Conservation (phyloP, 805 yeast genomes). For the Zygotorulaspora sp. region DNA sequence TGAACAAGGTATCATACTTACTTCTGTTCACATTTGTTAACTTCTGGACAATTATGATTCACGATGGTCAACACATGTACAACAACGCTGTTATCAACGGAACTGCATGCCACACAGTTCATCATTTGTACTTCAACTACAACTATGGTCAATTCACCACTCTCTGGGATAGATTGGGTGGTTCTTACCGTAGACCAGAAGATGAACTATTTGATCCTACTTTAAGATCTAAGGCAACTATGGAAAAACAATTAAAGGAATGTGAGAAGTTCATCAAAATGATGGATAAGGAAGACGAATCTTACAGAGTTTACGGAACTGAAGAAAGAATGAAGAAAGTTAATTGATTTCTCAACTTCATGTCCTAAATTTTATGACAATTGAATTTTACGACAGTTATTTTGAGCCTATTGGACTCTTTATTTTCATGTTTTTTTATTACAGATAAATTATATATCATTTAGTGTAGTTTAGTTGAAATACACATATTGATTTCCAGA, state of each 20-base stretch:
- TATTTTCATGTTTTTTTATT: background rate
- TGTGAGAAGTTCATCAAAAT: conserved; percentile 74
- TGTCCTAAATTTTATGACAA: conserved; percentile 1
- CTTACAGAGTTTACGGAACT: conserved; percentile 67
- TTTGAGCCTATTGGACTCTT: background rate
- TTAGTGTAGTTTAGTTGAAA: conserved; percentile 2
- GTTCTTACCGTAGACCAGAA: conserved; percentile 90
- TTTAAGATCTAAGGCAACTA: conserved; percentile 50
- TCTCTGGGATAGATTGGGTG: conserved; percentile 95
- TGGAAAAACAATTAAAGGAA: conserved; percentile 65
- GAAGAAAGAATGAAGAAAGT: conserved; percentile 36
- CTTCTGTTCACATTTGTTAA: conserved; percentile 84
- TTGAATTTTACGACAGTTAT: background rate
- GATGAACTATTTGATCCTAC: conserved; percentile 69
- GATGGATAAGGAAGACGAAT: conserved; percentile 74
- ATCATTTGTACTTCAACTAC: conserved; percentile 94
- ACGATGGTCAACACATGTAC: conserved; percentile 93
- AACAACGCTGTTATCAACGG: conserved; percentile 94
- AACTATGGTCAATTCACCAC: conserved; percentile 98
- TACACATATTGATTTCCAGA: background rate
- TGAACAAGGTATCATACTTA: conserved; percentile 82
- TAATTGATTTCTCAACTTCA: conserved; percentile 5
- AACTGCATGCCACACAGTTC: conserved; percentile 97
- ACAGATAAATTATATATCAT: background rate
- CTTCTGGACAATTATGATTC: conserved; percentile 98